phyloP scores from a whole-genome alignment of 805 yeast species.

The Saturnispora saitoi region DNA sequence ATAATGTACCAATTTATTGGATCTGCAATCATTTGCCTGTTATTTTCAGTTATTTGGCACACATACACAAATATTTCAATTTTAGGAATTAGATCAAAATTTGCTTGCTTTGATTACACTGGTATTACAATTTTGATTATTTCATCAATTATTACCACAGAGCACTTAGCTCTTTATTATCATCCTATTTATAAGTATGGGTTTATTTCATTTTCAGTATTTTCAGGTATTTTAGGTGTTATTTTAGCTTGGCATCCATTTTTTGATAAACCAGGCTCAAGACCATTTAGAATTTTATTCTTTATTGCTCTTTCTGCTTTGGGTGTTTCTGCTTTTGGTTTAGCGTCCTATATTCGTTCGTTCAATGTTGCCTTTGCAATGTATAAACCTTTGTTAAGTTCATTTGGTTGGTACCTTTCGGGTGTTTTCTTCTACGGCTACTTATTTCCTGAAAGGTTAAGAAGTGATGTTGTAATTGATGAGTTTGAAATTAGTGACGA shows the following conservation, averaged over 20 bases:
- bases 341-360: constrained; percentile 49
- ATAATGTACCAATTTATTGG: constrained; percentile 56
- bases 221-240: constrained; percentile 67
- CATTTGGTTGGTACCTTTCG: constrained; percentile 62
- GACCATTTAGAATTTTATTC: constrained; percentile 71
- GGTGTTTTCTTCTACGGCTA: constrained; percentile 88
- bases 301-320: constrained; percentile 69
- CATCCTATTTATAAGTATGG: constrained; percentile 38
- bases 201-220: constrained; percentile 52
- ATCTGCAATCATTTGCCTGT: constrained; percentile 69
- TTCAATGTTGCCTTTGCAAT: constrained; percentile 40
- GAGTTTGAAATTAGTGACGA: constrained; percentile 30
- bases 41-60: constrained; percentile 84
- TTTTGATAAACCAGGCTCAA: constrained; percentile 81
- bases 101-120: constrained; percentile 91
- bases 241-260: constrained; percentile 84
- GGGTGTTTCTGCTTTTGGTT: constrained; percentile 60
- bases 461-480: constrained; percentile 57
- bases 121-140: constrained; percentile 89
- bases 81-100: constrained; percentile 51
- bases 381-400: constrained; percentile 62
- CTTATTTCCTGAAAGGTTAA: constrained; percentile 81
- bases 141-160: constrained; percentile 80
- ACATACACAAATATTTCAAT: constrained; percentile 75
- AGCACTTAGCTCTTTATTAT: constrained; percentile 66